Base-by-base conservation (phyloP, 2,329 filamentous ascomycete genomes). In the Didymosphaeria variabile region DNA sequence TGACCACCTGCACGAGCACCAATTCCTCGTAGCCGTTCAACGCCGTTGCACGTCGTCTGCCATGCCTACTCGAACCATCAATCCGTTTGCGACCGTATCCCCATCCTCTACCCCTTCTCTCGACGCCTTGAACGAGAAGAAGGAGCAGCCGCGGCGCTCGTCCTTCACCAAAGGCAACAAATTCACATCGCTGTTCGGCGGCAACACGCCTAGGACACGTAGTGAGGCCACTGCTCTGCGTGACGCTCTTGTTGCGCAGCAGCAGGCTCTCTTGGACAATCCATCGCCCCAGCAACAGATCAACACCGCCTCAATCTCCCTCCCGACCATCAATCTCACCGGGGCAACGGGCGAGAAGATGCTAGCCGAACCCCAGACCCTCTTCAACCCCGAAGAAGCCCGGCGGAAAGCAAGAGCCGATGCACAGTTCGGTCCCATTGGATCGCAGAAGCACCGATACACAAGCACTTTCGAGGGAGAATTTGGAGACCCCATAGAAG, bases 241-340 rank as follows among this genome's bases (percentile, higher is more conserved):
- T 71, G 86, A 88, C 61, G 86, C 92, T 51, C 85, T 90, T 73
- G 84, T 87, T 63, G 83, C 83, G 56, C 81, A 84, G 71, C 81
- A 85, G 68, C 82, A 85, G 61, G 79, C 83, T 62, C 87, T 89
- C 73, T 87, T 91, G 76, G 87, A 91, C 67, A 85, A 81, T 29
- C 83, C 86, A 55, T 85, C 88, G 44, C 85, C 88, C 36, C 84
- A 87, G 60, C 86, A 88, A 66, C 86, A 88, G 63, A 90, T 93
- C 72, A 89, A 88, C 66, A 86, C 88, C 60, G 86, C 93, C 45
- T 90, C 91, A 60, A 82, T 94, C 66, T 91, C 92, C 51, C 83
- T 97, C 71, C 94, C 94, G 42, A 94, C 91, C 57, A 97, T 98
- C 74, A 97, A 93, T 45, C 86, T 98, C 59, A 97, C 94, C 13